Evolutionary conservation across 129 eudicot genomes (phyloP).

Genomic region (Smallanthus sonchifolius): DNA sequence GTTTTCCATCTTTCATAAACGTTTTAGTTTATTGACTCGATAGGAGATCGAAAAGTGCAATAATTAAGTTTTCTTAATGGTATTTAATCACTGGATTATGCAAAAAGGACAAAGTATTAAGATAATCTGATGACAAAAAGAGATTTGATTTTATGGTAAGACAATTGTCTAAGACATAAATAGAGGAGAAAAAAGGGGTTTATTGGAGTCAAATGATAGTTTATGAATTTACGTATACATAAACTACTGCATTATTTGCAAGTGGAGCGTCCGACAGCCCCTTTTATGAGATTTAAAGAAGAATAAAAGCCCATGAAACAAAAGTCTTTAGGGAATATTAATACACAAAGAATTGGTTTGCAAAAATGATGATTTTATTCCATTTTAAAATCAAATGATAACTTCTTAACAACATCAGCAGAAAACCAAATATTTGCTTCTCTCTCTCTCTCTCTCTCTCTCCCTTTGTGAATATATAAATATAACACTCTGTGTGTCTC

Average conservation of each 20-base stretch:
- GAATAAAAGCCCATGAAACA: slow-evolving; percentile 31
- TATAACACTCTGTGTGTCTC: slow-evolving; percentile 8
- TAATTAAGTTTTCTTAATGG: too few relatives aligned
- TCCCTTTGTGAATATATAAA: not conserved
- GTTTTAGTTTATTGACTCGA: too few relatives aligned
- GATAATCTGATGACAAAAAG: slow-evolving; percentile 10
- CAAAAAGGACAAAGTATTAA: slow-evolving; percentile 27
- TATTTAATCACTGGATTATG: too few relatives aligned
- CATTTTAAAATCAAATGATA: slow-evolving; percentile 28
- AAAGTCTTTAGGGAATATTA: slow-evolving; percentile 25
- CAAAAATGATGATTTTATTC: slow-evolving; percentile 41
- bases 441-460: not conserved
- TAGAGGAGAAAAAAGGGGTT: slow-evolving; percentile 26
- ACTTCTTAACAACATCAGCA: slow-evolving; percentile 11
- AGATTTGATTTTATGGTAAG: slow-evolving; percentile 24
- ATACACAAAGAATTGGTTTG: slow-evolving; percentile 11
- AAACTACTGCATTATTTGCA: slow-evolving; percentile 34
- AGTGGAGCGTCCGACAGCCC: slow-evolving; percentile 36
- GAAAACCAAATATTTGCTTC: slow-evolving; percentile 9
- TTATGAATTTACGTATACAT: slow-evolving; percentile 12
- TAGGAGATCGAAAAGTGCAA: too few relatives aligned
- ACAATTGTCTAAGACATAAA: slow-evolving; percentile 31
- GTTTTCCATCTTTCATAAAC: too few relatives aligned
- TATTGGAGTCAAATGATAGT: slow-evolving; percentile 35
- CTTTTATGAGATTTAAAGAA: slow-evolving; percentile 13